These are phyloP conservation scores for Calamus simplicifolius DNA, from an alignment of 176 grass and related monocot species.

Conservation along the genomic window DNA sequence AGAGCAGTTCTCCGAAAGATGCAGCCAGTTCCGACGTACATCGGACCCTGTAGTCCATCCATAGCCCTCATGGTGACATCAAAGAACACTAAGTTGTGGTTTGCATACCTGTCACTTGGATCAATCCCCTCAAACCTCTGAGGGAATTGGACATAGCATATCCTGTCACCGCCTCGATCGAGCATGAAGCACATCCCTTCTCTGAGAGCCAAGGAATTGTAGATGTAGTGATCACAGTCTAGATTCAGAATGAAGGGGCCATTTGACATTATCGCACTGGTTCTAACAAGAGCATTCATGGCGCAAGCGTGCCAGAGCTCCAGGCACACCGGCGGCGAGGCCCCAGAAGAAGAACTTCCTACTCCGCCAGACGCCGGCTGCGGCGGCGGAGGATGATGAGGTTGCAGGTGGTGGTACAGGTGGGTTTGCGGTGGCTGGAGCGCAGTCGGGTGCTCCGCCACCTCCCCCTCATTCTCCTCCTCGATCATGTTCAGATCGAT, in stretches of 20 bases:
- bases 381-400: too few species aligned
- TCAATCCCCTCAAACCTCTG: constrained; percentile 92
- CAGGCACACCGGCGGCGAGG: constrained; percentile 28
- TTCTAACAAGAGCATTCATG: constrained; percentile 83
- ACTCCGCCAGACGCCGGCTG: background rate
- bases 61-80: constrained; percentile 93
- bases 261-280: constrained; percentile 91
- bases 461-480: constrained; percentile 45
- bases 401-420: background rate
- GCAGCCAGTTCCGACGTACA: constrained; percentile 96
- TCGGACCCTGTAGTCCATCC: constrained; percentile 85
- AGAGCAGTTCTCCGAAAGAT: constrained; percentile 87
- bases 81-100: constrained; percentile 96
- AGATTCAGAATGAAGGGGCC: constrained; percentile 93
- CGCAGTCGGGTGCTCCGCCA: background rate
- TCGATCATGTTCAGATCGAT: constrained; percentile 83
- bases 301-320: constrained; percentile 89
- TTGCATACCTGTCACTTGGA: constrained; percentile 79
- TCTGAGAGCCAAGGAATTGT: constrained; percentile 66
- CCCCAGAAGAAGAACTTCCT: background rate
- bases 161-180: constrained; percentile 72
- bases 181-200: constrained; percentile 99
- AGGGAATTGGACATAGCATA: constrained; percentile 94
- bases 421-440: background rate
- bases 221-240: constrained; percentile 89